These are phyloP conservation scores for Pisolithus thermaeus DNA, from an alignment of 1,284 basidiomycete species.

Conservation along the genomic window DNA sequence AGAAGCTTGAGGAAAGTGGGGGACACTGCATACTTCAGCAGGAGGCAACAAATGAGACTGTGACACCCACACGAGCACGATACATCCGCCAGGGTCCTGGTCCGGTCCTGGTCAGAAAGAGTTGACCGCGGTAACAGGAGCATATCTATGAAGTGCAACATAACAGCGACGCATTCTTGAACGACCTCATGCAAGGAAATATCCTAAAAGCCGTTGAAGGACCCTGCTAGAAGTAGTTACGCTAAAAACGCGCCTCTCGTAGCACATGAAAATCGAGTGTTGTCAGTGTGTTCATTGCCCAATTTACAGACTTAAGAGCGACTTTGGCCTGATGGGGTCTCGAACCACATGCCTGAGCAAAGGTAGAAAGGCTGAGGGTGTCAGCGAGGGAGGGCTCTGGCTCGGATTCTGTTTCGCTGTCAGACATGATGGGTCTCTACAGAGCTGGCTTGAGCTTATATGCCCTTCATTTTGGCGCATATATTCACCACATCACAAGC, in stretches of 20 bases:
- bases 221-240: neutral
- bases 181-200: slow-evolving; percentile 28
- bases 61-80: slow-evolving; percentile 19
- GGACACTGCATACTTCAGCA: slow-evolving; percentile 18
- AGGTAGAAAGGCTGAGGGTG: slow-evolving; percentile 13
- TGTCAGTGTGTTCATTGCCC: slow-evolving; percentile 21
- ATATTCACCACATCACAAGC: slow-evolving; percentile 35
- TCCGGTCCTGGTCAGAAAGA: slow-evolving; percentile 1
- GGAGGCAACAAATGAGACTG: neutral
- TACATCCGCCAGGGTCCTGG: slow-evolving; percentile 16
- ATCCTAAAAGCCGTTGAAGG: slow-evolving; percentile 24
- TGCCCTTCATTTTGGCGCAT: neutral
- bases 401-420: slow-evolving; percentile 41
- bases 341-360: slow-evolving; percentile 16
- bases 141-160: slow-evolving; percentile 32
- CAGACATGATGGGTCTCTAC: slow-evolving; percentile 19
- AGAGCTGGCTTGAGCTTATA: neutral
- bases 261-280: slow-evolving; percentile 26
- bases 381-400: slow-evolving; percentile 18
- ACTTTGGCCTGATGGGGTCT: neutral
- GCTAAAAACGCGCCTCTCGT: slow-evolving; percentile 19
- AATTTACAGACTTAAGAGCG: slow-evolving; percentile 12
- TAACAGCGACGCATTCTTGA: slow-evolving; percentile 29
- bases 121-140: slow-evolving; percentile 13
- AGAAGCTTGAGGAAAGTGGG: slow-evolving; percentile 32